Evolutionary conservation across 1,284 basidiomycete species (phyloP).

Genomic region (Rhodotorula mucilaginosa): DNA sequence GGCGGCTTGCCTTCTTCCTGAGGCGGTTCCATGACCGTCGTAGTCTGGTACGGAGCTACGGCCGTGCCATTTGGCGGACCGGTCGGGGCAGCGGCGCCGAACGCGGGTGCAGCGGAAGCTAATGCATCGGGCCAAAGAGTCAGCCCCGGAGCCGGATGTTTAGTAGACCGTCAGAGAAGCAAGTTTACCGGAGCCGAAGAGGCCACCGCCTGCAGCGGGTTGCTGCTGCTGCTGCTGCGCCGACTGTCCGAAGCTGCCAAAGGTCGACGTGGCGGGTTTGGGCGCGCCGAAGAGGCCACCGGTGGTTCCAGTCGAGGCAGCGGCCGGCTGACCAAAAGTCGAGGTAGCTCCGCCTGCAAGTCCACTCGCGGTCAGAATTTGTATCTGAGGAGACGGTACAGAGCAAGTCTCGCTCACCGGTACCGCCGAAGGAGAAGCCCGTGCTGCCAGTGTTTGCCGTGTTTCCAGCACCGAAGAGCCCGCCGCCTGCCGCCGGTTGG

Average conservation of each 20-base stretch:
- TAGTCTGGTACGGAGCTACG: constrained; percentile 29
- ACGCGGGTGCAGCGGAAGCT: constrained; percentile 14
- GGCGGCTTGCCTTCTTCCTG: constrained; percentile 33
- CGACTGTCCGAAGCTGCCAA: constrained; percentile 32
- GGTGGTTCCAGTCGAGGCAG: constrained; percentile 6
- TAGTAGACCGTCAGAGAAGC: not conserved
- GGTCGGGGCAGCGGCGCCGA: constrained; percentile 10
- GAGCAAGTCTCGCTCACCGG: not conserved
- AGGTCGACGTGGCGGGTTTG: constrained; percentile 36
- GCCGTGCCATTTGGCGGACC: constrained; percentile 30
- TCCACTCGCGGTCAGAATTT: no score
- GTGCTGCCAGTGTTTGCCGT: constrained; percentile 11
- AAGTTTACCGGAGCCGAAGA: constrained; percentile 29
- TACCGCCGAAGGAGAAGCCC: constrained; percentile 36
- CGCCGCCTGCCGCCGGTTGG: constrained; percentile 24
- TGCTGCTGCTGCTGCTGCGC: constrained; percentile 24
- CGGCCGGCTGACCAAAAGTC: constrained; percentile 23
- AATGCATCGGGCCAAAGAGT: not conserved
- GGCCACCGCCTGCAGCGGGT: constrained; percentile 23
- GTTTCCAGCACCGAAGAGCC: constrained; percentile 23
- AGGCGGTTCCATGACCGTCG: constrained; percentile 37
- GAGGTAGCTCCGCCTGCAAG: constrained; percentile 16
- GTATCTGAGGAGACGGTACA: not conserved
- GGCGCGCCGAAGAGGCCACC: constrained; percentile 35
- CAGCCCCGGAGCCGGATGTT: not conserved